Evolutionary conservation across 2,329 filamentous ascomycete genomes (phyloP), one percentile per base, ranked within the genome.

Genomic region (Hypomyces rosellus): DNA sequence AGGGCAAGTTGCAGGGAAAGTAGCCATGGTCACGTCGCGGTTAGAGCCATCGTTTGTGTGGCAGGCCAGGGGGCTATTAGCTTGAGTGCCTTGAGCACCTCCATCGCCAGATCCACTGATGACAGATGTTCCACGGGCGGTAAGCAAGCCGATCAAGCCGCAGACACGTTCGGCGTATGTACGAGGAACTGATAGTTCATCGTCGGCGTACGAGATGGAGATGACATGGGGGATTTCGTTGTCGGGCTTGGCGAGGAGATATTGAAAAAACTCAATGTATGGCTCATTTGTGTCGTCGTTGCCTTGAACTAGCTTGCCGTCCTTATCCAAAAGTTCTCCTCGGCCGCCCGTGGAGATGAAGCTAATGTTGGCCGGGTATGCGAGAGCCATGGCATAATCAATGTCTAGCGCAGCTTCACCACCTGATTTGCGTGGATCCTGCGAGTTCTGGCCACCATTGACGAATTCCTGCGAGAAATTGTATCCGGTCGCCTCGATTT

Each of bases 181-280:
- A 6, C 53, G 54, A 2, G 78, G 78, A 0, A 82, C 75, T 0
- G 73, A 72, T 42, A 77, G 70, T 63, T 82, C 80, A 54, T 81
- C 75, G 55, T 82, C 79, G 13, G 74, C 76, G 58, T 82, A 84
- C 11, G 77, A 80, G 18, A 80, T 74, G 43, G 75, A 76, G 11
- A 84, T 69, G 2, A 82, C 74, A 46, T 79, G 77, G 0, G 81
- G 80, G 6, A 81, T 59, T 14, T 72, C 63, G 6, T 66, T 61
- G 45, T 76, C 71, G 1, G 66, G 58, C 52, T 71, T 67, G 14
- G 57, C 62, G 1, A 81, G 65, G 5, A 83, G 63, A 52, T 74
- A 70, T 50, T 78, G 69, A 13, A 81, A 66, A 55, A 77, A 75
- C 44, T 76, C 72, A 3, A 82, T 64, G 54, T 78, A 83, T 0